A percentile compares a stretch with the other conserved stretches of the same genome.
Conservation (phyloP, 768 basidiomycete genomes). For the Trametes gibbosa region DNA sequence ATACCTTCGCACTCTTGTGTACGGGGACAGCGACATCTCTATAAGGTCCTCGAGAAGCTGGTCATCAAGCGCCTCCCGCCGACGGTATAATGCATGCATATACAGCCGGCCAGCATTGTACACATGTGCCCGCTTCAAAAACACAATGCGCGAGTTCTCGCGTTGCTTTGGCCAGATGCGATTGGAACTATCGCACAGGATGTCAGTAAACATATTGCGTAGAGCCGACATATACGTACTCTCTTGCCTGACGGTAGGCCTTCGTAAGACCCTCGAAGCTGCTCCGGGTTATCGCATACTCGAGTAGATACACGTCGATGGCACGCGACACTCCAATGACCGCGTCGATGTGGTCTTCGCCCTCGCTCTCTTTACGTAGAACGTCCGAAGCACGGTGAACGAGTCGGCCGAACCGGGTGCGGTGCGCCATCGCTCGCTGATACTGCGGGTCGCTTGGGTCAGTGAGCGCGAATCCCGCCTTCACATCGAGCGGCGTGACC, state of each 20-base stretch:
- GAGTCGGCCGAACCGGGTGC: slow-evolving; percentile 63
- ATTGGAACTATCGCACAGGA: slow-evolving; percentile 44
- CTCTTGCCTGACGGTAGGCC: slow-evolving; percentile 58
- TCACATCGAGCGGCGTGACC: slow-evolving; percentile 61
- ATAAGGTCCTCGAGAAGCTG: slow-evolving; percentile 61
- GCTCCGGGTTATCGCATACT: slow-evolving; percentile 60
- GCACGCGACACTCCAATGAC: slow-evolving; percentile 69
- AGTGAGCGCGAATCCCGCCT: slow-evolving; percentile 71
- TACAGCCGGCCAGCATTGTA: slow-evolving; percentile 77
- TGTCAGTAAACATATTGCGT: background rate
- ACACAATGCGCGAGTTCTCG: slow-evolving; percentile 70
- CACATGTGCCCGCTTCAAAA: slow-evolving; percentile 74
- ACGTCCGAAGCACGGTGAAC: slow-evolving; percentile 65
- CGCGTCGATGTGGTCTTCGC: slow-evolving; percentile 86
- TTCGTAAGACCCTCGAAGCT: slow-evolving; percentile 66
- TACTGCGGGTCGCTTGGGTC: slow-evolving; percentile 76
- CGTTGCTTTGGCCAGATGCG: slow-evolving; percentile 71
- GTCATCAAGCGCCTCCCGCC: slow-evolving; percentile 74
- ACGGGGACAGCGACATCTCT: slow-evolving; percentile 76
- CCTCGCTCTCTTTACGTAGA: slow-evolving; percentile 57
- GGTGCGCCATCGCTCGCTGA: slow-evolving; percentile 55
- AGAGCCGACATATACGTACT: slow-evolving; percentile 41
- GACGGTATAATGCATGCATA: slow-evolving; percentile 73
- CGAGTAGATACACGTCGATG: slow-evolving; percentile 72
- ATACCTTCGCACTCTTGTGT: slow-evolving; percentile 74